phyloP scores from a whole-genome alignment of 1,139 yeast species.

The Zygosaccharomyces pseudobailii region DNA sequence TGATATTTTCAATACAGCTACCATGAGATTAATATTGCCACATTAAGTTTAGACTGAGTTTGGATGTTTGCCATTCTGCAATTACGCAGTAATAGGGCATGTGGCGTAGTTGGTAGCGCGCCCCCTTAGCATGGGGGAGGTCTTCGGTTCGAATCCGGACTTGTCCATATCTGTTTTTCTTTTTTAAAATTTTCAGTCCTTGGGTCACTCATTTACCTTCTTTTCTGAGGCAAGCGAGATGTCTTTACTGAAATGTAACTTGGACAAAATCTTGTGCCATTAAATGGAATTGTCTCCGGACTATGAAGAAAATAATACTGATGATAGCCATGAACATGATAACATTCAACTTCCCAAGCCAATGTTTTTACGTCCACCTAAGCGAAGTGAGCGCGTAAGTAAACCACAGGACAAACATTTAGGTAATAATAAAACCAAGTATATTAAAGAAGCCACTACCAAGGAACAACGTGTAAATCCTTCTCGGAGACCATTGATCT shows the following conservation, averaged over 20 bases:
- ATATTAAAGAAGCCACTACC: neutral
- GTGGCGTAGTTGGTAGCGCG: conserved; percentile 91
- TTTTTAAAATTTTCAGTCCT: too few relatives aligned
- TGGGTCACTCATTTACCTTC: too few relatives aligned
- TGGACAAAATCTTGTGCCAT: neutral
- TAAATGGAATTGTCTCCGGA: conserved; percentile 7
- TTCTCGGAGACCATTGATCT: neutral
- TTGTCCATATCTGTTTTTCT: too few relatives aligned
- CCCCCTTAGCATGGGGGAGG: conserved; percentile 84
- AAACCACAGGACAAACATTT: neutral
- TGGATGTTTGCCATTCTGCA: too few relatives aligned
- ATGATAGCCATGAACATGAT: conserved; percentile 15
- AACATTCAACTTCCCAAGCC: conserved; percentile 2
- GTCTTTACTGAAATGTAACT: too few relatives aligned
- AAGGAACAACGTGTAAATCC: neutral
- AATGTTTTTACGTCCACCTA: neutral
- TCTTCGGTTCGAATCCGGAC: conserved; percentile 86
- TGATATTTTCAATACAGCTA: too few relatives aligned
- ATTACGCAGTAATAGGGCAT: too few relatives aligned
- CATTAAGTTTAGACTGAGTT: too few relatives aligned
- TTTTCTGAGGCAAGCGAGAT: too few relatives aligned
- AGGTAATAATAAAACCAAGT: neutral
- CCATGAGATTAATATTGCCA: too few relatives aligned
- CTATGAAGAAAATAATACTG: conserved; percentile 13
- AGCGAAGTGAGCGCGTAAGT: neutral